Percentiles rank a stretch among this genome's conserved stretches.
Evolutionary conservation across 2,329 filamentous ascomycete genomes (phyloP).

Genomic region (Lachnellula subtilissima): DNA sequence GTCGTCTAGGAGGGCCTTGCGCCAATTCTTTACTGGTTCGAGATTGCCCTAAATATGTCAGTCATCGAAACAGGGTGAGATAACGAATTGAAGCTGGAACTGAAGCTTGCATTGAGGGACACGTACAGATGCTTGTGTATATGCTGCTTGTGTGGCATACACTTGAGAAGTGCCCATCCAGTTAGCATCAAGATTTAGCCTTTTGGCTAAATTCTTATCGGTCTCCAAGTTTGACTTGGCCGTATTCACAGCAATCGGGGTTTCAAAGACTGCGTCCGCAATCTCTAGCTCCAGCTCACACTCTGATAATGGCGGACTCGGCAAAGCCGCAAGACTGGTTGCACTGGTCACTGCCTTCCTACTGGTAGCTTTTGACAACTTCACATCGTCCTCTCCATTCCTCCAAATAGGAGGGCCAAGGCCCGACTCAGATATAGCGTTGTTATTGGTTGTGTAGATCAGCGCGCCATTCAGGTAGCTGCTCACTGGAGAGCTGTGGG

Average conservation of each 20-base stretch:
- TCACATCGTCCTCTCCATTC: background rate
- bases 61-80: background rate
- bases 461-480: background rate
- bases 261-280: no score
- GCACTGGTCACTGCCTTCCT: background rate
- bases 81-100: background rate
- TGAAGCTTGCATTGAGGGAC: background rate
- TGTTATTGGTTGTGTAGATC: background rate
- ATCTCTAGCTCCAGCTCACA: no score
- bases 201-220: background rate
- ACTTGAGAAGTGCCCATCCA: slow-evolving; percentile 23
- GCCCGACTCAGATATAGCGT: background rate
- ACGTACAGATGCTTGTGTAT: slow-evolving; percentile 15
- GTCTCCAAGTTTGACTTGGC: background rate
- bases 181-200: slow-evolving; percentile 11
- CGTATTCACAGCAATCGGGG: background rate
- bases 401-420: background rate
- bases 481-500: background rate
- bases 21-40: slow-evolving; percentile 9
- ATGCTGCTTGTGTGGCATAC: background rate
- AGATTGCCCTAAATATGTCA: slow-evolving; percentile 12
- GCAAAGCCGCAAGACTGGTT: background rate
- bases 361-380: background rate
- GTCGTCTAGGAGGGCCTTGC: slow-evolving; percentile 7
- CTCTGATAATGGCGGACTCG: no score